Evolutionary conservation across 1,284 basidiomycete genomes (phyloP).

Genomic region (Tilletia indica): DNA sequence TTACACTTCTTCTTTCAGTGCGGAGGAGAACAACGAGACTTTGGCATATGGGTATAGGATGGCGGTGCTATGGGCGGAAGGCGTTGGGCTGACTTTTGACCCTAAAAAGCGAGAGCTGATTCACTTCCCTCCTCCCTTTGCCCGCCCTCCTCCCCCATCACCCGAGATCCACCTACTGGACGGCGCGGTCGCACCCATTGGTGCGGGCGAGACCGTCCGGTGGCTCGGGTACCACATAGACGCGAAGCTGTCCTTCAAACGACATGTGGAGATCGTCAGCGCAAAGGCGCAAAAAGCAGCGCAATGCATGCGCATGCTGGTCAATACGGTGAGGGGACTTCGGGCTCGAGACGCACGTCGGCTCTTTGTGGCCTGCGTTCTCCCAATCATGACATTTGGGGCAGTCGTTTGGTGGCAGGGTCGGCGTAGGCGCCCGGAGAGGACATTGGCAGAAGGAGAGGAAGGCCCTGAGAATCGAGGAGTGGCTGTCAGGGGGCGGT

Average conservation of each 20-base stretch:
- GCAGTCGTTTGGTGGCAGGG: conserved; percentile 55
- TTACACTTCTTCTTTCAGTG: neutral
- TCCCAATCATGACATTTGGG: conserved; percentile 55
- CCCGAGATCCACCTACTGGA: neutral
- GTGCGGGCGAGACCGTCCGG: conserved; percentile 5
- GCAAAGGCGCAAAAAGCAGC: conserved; percentile 43
- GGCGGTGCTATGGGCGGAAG: neutral
- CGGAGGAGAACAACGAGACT: neutral
- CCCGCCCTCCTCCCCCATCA: neutral
- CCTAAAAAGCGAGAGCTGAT: neutral
- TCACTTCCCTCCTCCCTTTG: neutral
- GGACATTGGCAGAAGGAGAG: no score
- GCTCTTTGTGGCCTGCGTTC: conserved; percentile 53
- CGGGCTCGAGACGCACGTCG: conserved; percentile 42
- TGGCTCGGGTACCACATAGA: conserved; percentile 57
- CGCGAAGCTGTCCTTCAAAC: conserved; percentile 41
- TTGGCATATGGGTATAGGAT: neutral
- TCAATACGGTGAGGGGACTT: conserved; percentile 57
- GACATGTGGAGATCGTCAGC: conserved; percentile 45
- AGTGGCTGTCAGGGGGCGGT: neutral
- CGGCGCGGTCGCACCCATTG: neutral
- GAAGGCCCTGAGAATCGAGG: no score
- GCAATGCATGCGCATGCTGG: conserved; percentile 52
- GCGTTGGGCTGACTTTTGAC: neutral
- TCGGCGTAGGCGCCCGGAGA: conserved; percentile 4